A percentile compares a stretch with the other conserved stretches of the same genome.
phyloP scores from a whole-genome alignment of 495 filamentous ascomycete genomes.

The Neurospora sp. region DNA sequence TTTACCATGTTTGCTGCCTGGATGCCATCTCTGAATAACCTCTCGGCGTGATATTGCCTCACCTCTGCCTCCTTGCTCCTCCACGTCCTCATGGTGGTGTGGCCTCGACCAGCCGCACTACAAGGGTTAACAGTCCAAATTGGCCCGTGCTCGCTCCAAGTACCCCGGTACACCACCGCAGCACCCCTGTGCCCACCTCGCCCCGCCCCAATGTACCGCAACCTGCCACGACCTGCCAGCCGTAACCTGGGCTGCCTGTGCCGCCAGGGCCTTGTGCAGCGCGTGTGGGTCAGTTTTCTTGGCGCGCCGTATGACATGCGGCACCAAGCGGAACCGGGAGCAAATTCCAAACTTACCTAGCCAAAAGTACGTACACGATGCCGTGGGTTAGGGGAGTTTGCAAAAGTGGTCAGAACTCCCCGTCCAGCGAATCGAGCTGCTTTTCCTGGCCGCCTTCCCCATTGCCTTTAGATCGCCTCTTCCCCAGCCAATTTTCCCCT shows the following conservation, averaged over 20 bases:
- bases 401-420: slow-evolving; percentile 1
- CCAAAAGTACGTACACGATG: background rate
- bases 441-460: slow-evolving; percentile 4
- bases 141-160: background rate
- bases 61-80: background rate
- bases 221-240: background rate
- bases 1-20: background rate
- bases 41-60: background rate
- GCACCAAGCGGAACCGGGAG: background rate
- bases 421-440: background rate
- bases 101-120: background rate
- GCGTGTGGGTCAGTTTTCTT: background rate
- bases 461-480: slow-evolving; percentile 16
- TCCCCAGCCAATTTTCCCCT: slow-evolving; percentile 21
- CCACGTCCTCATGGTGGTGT: background rate
- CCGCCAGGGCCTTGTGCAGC: background rate
- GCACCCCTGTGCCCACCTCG: background rate
- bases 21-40: background rate
- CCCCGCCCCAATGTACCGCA: background rate
- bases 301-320: background rate
- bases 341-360: background rate
- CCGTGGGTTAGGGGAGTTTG: slow-evolving; percentile 12
- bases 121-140: background rate
- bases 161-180: background rate
- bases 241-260: background rate